A percentile compares a stretch with the other conserved stretches of the same genome.
Evolutionary conservation across 2,329 filamentous ascomycete genomes (phyloP).

Genomic region (Ascochyta viciae-villosae): DNA sequence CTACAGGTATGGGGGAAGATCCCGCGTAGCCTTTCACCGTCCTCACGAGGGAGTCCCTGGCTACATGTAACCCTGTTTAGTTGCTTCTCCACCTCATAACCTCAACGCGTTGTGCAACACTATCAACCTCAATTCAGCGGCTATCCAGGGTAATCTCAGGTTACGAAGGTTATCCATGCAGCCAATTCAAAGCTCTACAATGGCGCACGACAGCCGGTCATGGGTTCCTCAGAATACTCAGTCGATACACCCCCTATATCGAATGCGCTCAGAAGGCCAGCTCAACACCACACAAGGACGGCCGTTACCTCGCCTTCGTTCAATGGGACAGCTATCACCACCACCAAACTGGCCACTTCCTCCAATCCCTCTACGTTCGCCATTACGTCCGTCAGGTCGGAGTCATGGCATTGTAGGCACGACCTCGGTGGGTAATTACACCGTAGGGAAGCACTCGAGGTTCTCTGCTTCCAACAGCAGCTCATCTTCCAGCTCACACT

Average conservation of each 20-base stretch:
- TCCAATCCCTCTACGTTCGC: conserved; percentile 1
- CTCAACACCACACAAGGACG: not conserved
- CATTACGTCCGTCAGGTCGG: not conserved
- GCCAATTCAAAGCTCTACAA: not conserved
- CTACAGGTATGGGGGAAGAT: too few species aligned
- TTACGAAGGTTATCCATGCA: not conserved
- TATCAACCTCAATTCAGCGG: not conserved
- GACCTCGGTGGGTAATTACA: not conserved
- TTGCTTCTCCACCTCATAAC: too few species aligned
- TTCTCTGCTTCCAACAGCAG: not conserved
- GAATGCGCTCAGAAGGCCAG: conserved; percentile 3
- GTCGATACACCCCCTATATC: not conserved
- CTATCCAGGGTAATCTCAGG: too few species aligned
- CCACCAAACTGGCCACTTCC: conserved; percentile 1
- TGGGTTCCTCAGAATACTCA: not conserved
- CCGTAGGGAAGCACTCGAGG: not conserved
- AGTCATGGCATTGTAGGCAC: not conserved
- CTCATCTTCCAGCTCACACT: not conserved
- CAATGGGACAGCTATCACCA: conserved; percentile 1
- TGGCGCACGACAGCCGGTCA: not conserved
- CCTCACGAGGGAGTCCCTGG: too few species aligned
- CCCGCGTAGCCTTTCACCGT: not conserved
- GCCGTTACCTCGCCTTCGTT: not conserved
- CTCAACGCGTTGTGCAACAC: not conserved
- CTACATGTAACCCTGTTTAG: not conserved